A percentile compares a stretch with the other conserved stretches of the same genome.
These are phyloP conservation scores for Spergularia marina DNA, from an alignment of 148 eudicot species.

Conservation along the genomic window DNA sequence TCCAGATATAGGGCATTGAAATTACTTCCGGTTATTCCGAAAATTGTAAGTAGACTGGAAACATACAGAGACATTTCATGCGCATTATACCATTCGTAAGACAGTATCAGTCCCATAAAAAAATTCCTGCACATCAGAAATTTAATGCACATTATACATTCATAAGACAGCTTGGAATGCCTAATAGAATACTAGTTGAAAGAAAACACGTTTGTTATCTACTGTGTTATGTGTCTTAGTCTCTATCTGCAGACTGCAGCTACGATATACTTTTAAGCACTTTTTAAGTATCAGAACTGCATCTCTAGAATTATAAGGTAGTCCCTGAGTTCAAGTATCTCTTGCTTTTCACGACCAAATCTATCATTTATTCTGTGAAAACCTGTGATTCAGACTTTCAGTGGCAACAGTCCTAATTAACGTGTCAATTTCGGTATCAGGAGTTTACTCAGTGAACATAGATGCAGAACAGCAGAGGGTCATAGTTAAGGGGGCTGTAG, in stretches of 20 bases:
- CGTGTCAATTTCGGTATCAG: constrained; percentile 25
- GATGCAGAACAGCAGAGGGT: constrained; percentile 55
- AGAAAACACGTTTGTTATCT: neutral
- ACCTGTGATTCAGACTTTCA: neutral
- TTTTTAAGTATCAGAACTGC: neutral
- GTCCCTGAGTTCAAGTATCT: neutral
- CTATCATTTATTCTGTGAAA: neutral
- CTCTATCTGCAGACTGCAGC: neutral
- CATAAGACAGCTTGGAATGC: neutral
- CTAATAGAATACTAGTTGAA: neutral
- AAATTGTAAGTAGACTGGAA: no score
- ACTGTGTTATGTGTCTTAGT: neutral
- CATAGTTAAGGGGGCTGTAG: constrained; percentile 46
- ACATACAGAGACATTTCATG: no score
- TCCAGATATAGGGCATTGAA: no score
- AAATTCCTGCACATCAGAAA: no score
- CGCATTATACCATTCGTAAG: no score
- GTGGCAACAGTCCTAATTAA: neutral
- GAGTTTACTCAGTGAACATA: constrained; percentile 53
- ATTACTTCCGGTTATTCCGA: no score
- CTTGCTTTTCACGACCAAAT: neutral
- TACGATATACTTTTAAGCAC: neutral
- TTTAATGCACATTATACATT: no score
- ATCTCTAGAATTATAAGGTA: no score
- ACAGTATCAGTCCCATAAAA: no score